Percentiles rank a stretch among this genome's conserved stretches.
Evolutionary conservation across 2,329 filamentous ascomycete genomes (phyloP).

Genomic region (Septoria petroselini): DNA sequence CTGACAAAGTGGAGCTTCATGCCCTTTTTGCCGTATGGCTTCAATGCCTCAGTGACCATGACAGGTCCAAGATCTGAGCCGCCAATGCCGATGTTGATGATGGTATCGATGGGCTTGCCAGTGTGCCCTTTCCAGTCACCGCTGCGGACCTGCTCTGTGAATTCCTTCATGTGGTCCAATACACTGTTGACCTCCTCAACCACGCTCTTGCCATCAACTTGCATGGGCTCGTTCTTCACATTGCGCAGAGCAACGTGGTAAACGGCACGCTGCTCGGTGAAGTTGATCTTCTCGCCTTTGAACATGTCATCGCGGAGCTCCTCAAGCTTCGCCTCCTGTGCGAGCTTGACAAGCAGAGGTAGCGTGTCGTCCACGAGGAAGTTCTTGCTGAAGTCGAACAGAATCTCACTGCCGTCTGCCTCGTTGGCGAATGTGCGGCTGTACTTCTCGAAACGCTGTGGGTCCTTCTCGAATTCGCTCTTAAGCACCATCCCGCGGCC

Average conservation of each 20-base stretch:
- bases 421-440: constrained; percentile 77
- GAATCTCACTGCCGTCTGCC: constrained; percentile 76
- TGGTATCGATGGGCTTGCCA: constrained; percentile 94
- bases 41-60: constrained; percentile 97
- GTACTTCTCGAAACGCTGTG: constrained; percentile 85
- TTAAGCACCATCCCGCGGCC: constrained; percentile 90
- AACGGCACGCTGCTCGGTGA: constrained; percentile 93
- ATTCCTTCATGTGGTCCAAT: constrained; percentile 96
- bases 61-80: constrained; percentile 96
- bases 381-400: constrained; percentile 99
- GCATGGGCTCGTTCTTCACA: constrained; percentile 72
- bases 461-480: constrained; percentile 85
- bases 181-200: constrained; percentile 90
- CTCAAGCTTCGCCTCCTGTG: constrained; percentile 85
- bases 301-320: constrained; percentile 98
- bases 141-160: constrained; percentile 89
- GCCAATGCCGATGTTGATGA: constrained; percentile 97
- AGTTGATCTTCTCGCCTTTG: constrained; percentile 97
- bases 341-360: constrained; percentile 79
- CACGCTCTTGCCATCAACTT: constrained; percentile 89
- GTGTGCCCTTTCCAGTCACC: constrained; percentile 97
- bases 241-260: constrained; percentile 95
- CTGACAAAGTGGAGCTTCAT: constrained; percentile 96
- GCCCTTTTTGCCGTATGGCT: constrained; percentile 82
- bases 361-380: constrained; percentile 92